Evolutionary conservation across 2,329 filamentous ascomycete genomes (phyloP), one percentile per base, ranked within the genome.

Genomic region (Geoglossum cookeanum): DNA sequence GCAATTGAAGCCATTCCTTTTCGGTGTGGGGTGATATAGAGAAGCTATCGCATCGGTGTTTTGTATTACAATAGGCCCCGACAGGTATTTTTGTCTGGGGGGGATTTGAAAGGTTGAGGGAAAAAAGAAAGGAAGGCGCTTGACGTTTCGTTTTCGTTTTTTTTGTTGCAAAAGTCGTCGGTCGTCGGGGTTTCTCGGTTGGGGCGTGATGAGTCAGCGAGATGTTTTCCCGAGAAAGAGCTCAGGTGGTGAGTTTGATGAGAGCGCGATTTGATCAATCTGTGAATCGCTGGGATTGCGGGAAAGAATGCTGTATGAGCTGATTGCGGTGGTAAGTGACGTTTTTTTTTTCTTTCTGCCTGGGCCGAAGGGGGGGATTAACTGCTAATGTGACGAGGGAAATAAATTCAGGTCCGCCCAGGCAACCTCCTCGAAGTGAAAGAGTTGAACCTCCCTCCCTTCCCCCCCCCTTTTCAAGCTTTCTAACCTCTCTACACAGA

Each of bases 341-440:
- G 22, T 54, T 17, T 32, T 53, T 27, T 44, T 17, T 32, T n/a
- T 17, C 29, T n/a, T 58, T 39, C 29, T 33, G 30, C n/a, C n/a
- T 4, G 39, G 27, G 17, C 9, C 37, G 11, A 11, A n/a, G 13
- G n/a, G 37, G 22, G 37, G 8, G 9, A 33, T 29, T 5, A 17
- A 17, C 8, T 22, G 22, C 22, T 22, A 2, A 22, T 22, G 22
- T 22, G 22, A 22, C 22, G 22, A 2, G 22, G 22, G 17, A 17
- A 8, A 13, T 57, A 63, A 55, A 62, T 59, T 52, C 68, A 97
- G 92, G 89, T 94, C 74, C 91, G 92, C 68, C 87, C 89, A 64
- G 87, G 87, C 77, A 91, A 81, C 72, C 74, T 96, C 68, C 75
- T 78, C 68, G 91, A 97, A 78, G 90, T 96, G 66, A 94, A 91